Evolutionary conservation across 495 filamentous ascomycete species (phyloP).

Genomic region (Penicillium canariense): DNA sequence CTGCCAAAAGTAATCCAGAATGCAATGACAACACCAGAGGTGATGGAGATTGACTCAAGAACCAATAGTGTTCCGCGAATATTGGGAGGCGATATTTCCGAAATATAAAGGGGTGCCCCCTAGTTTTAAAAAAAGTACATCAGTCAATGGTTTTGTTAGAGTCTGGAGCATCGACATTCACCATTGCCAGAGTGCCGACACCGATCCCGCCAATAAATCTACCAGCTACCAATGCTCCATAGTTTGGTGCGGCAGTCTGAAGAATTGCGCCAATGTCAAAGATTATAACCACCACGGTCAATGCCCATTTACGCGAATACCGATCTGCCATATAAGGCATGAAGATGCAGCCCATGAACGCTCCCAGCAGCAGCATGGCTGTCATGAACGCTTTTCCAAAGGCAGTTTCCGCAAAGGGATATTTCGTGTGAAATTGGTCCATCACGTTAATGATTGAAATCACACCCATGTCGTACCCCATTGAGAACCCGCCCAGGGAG

Average conservation of each 20-base stretch:
- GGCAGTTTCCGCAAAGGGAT: background rate
- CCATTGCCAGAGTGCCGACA: slow-evolving; percentile 32
- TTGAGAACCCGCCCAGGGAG: slow-evolving; percentile 4
- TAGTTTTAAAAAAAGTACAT: background rate
- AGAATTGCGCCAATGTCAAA: slow-evolving; percentile 30
- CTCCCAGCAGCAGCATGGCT: slow-evolving; percentile 7
- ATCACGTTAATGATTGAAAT: slow-evolving; percentile 6
- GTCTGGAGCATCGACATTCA: background rate
- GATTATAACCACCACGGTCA: slow-evolving; percentile 19
- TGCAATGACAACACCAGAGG: slow-evolving; percentile 35
- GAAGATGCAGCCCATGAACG: slow-evolving; percentile 11
- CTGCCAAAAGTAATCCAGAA: slow-evolving; percentile 13
- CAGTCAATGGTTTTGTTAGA: background rate
- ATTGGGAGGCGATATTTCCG: slow-evolving; percentile 12
- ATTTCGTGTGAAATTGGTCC: background rate
- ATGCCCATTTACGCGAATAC: slow-evolving; percentile 23
- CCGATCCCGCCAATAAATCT: slow-evolving; percentile 33
- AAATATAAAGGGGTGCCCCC: slow-evolving; percentile 15
- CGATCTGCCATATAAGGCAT: slow-evolving; percentile 9
- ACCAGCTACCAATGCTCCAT: slow-evolving; percentile 23
- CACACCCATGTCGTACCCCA: slow-evolving; percentile 10
- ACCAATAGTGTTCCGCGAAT: slow-evolving; percentile 14
- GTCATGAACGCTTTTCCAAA: slow-evolving; percentile 11
- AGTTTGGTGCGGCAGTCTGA: slow-evolving; percentile 28
- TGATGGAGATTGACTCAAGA: slow-evolving; percentile 22